Conservation (phyloP, 768 basidiomycete species). For the Ramaria rubella region DNA sequence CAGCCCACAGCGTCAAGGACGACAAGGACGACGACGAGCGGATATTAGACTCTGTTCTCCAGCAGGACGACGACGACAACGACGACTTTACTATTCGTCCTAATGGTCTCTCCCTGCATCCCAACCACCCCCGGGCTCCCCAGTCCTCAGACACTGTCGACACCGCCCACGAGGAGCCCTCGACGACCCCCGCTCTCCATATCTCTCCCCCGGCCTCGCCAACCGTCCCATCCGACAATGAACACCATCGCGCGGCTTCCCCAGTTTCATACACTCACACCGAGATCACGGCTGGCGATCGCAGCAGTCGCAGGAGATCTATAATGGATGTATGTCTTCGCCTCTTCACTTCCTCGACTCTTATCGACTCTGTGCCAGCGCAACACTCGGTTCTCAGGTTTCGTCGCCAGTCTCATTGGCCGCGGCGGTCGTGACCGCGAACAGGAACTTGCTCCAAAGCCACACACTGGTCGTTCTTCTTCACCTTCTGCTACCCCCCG, state of each 20-base stretch:
- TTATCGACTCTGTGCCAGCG: conserved; percentile 29
- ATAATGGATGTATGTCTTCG: conserved; percentile 48
- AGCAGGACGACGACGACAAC: background rate
- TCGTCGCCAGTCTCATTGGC: conserved; percentile 72
- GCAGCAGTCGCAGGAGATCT: conserved; percentile 40
- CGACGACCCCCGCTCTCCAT: background rate
- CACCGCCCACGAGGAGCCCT: background rate
- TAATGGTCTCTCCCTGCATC: background rate
- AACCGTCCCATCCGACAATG: background rate
- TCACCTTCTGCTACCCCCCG: conserved; percentile 45
- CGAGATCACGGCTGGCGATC: conserved; percentile 5
- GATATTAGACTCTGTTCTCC: background rate
- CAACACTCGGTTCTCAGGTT: conserved; percentile 72
- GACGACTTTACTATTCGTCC: background rate
- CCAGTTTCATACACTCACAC: background rate
- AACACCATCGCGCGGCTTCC: background rate
- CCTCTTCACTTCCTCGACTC: conserved; percentile 1
- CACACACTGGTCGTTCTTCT: conserved; percentile 40
- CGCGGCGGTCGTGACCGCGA: conserved; percentile 42
- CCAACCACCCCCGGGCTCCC: no score
- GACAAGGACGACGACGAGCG: background rate
- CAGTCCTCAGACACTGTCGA: background rate
- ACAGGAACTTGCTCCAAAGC: conserved; percentile 20
- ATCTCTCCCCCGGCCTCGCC: background rate
- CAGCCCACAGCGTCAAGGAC: background rate